These are phyloP conservation scores for Debaryomyces coudertii DNA, from an alignment of 1,139 yeast genomes.

Conservation along the genomic window DNA sequence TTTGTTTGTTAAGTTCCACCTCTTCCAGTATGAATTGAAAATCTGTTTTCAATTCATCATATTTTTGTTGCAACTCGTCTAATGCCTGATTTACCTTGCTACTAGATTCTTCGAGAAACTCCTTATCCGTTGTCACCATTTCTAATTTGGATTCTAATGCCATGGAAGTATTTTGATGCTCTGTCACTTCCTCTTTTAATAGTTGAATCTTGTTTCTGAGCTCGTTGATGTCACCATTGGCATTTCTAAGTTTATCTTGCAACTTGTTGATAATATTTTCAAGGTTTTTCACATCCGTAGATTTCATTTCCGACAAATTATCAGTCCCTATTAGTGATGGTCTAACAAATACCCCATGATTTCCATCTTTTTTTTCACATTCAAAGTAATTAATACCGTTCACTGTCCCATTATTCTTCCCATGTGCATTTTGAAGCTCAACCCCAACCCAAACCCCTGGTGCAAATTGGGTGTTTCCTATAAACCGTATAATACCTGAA, in stretches of 20 bases:
- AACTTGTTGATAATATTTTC: conserved; percentile 45
- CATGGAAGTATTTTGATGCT: conserved; percentile 5
- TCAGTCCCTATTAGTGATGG: conserved; percentile 20
- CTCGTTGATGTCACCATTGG: conserved; percentile 32
- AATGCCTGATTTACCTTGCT: conserved; percentile 34
- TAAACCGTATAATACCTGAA: conserved; percentile 49
- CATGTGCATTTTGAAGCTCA: conserved; percentile 62
- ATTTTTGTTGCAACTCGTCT: conserved; percentile 34
- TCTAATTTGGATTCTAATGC: conserved; percentile 49
- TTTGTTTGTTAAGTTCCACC: conserved; percentile 42
- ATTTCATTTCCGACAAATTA: not conserved
- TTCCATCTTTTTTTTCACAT: conserved; percentile 37
- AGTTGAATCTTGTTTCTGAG: conserved; percentile 24
- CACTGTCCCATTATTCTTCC: conserved; percentile 81
- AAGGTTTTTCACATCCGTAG: not conserved
- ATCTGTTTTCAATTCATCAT: conserved; percentile 44
- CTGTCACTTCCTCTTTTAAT: conserved; percentile 22
- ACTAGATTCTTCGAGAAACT: conserved; percentile 48
- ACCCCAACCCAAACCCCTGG: conserved; percentile 80
- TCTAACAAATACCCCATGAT: conserved; percentile 66
- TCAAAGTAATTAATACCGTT: conserved; percentile 66
- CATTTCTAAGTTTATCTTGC: conserved; percentile 40
- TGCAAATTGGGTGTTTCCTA: conserved; percentile 62
- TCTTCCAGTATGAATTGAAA: conserved; percentile 51
- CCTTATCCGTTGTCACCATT: conserved; percentile 55